A percentile compares a stretch with the other conserved stretches of the same genome.
Evolutionary conservation across 2,329 filamentous ascomycete species (phyloP).

Genomic region (Aspergillus terreus): DNA sequence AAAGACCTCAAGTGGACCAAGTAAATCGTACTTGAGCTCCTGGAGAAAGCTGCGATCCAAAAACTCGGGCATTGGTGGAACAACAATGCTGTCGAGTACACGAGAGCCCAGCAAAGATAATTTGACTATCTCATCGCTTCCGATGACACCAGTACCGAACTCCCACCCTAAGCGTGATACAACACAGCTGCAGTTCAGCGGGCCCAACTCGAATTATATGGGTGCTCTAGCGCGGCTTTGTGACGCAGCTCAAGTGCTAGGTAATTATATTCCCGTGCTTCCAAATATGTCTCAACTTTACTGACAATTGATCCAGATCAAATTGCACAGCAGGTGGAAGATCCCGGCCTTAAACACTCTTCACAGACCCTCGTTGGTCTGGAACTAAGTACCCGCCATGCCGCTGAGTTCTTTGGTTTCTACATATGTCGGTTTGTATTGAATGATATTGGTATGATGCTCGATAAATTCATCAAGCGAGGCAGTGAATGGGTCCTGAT

Average conservation of each 20-base stretch:
- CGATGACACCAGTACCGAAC: constrained; percentile 63
- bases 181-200: constrained; percentile 65
- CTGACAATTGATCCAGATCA: constrained; percentile 59
- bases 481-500: constrained; percentile 88
- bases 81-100: constrained; percentile 30
- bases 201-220: constrained; percentile 90
- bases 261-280: constrained; percentile 48
- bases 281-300: constrained; percentile 3
- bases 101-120: constrained; percentile 56
- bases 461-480: constrained; percentile 96
- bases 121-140: constrained; percentile 67
- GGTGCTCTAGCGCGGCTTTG: constrained; percentile 82
- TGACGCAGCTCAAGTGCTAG: constrained; percentile 87
- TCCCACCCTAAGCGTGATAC: constrained; percentile 70
- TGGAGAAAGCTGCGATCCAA: constrained; percentile 90
- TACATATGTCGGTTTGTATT: constrained; percentile 95
- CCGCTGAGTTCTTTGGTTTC: constrained; percentile 96
- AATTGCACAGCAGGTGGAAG: constrained; percentile 93
- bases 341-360: constrained; percentile 85
- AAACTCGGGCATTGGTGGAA: constrained; percentile 65
- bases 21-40: constrained; percentile 75
- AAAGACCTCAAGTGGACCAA: constrained; percentile 58
- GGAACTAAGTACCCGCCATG: constrained; percentile 87
- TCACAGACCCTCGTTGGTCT: constrained; percentile 93
- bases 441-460: constrained; percentile 72